phyloP scores from a whole-genome alignment of 345 rosid species.

The Populus tremula region DNA sequence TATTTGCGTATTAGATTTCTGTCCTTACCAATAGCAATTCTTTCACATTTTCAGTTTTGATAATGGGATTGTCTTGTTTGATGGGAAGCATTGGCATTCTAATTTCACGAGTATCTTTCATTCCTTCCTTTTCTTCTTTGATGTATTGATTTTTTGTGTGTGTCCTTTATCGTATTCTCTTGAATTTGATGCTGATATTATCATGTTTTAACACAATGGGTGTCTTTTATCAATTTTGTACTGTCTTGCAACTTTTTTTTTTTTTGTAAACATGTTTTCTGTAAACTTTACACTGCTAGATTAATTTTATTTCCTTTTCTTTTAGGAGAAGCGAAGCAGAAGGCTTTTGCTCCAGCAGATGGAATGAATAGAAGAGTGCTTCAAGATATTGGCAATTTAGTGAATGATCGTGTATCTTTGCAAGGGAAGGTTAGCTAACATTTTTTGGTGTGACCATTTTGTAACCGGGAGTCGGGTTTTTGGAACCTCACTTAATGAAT shows the following conservation, averaged over 20 bases:
- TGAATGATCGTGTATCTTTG: slow-evolving; percentile 31
- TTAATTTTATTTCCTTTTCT: background rate
- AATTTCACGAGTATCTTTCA: background rate
- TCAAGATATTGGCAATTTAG: slow-evolving; percentile 75
- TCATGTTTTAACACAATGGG: background rate
- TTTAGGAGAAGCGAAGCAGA: slow-evolving; percentile 50
- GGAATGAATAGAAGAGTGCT: slow-evolving; percentile 63
- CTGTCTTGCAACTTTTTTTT: background rate
- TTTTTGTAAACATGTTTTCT: background rate
- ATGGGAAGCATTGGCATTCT: background rate
- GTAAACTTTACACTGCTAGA: background rate
- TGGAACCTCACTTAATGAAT: background rate
- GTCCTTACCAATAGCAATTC: background rate
- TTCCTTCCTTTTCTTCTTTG: background rate
- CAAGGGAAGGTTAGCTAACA: slow-evolving; percentile 47
- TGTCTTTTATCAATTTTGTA: background rate
- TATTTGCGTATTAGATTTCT: background rate
- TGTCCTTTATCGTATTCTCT: background rate
- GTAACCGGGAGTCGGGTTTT: background rate
- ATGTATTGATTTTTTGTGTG: background rate
- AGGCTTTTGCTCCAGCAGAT: slow-evolving; percentile 37
- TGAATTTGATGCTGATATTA: background rate
- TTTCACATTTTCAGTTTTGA: background rate
- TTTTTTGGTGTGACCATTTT: background rate
- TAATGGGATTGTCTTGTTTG: background rate